Evolutionary conservation across 139 green algal genomes (phyloP).

Genomic region (Desmodesmus armatus): DNA sequence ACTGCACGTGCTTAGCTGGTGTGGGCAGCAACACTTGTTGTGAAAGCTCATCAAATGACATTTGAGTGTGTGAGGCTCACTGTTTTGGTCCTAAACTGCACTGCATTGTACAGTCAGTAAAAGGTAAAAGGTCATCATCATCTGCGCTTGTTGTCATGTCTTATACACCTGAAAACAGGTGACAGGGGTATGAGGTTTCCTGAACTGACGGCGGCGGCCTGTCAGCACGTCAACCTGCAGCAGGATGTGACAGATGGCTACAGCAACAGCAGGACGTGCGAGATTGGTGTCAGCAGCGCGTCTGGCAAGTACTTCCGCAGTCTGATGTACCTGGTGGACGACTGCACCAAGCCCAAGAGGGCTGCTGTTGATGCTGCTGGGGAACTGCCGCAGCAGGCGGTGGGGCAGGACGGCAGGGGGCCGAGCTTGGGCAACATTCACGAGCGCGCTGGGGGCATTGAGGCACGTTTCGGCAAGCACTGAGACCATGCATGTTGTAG

Average conservation of each 20-base stretch:
- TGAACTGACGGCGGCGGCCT: constrained; percentile 26
- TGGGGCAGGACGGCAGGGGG: constrained; percentile 30
- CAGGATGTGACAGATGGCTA: constrained; percentile 24
- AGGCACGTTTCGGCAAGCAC: too few relatives aligned
- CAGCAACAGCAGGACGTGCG: constrained; percentile 35
- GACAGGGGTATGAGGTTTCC: constrained; percentile 34
- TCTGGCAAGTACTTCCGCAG: constrained; percentile 22
- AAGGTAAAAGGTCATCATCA: too few relatives aligned
- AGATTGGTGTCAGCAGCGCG: constrained; percentile 45
- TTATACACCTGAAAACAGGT: too few relatives aligned
- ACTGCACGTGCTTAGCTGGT: too few relatives aligned
- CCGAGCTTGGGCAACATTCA: constrained; percentile 9
- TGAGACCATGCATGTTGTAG: not conserved
- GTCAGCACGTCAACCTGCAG: constrained; percentile 37
- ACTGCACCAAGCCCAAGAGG: not conserved
- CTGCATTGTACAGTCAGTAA: too few relatives aligned
- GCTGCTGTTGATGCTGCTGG: not conserved
- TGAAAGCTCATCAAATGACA: too few relatives aligned
- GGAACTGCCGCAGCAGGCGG: constrained; percentile 36
- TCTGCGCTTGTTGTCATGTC: too few relatives aligned
- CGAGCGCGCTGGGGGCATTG: too few relatives aligned
- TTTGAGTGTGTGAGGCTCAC: too few relatives aligned
- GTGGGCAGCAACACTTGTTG: too few relatives aligned
- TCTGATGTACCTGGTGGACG: constrained; percentile 37
- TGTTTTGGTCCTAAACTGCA: too few relatives aligned